Evolutionary conservation across 441 rosid species (phyloP), one percentile per base, ranked within the genome.

Genomic region (Pelargonium citronellum): DNA sequence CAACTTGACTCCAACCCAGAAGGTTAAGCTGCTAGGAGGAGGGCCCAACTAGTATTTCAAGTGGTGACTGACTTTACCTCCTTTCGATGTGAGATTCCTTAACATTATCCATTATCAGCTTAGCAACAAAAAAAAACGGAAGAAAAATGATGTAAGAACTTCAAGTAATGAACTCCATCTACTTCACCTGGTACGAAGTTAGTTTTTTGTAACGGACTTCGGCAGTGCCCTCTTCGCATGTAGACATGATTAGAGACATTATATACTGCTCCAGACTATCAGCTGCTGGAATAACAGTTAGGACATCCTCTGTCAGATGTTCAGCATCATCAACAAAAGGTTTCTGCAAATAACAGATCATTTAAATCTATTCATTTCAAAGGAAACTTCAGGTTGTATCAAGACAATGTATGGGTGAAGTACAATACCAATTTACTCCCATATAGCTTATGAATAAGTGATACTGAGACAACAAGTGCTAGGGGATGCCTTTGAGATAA

Each of bases 261-360:
- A 92, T 85, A 81, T 79, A 86, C 79, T 82, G 95, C 87, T 95
- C 99, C 77, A 95, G 96, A 80, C 84, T 83, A 86, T 92, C 93
- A 62, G 99, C 98, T 72, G 83, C 86, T 2, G 98, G 99, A 73
- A 92, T 91, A 64, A 95, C 99, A 80, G 96, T 88, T 71, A 85
- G 91, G 15, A 85, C 91, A 77, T 90, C 99, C 82, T 95, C 99
- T 3, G 97, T 92, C 80, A 95, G 82, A 75, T 92, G 95, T 77
- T 95, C 97, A 67, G 88, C 88, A 72, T 83, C 81, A 80, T 92
- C 96, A 75, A 87, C 87, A 81, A 95, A 95, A 67, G 99, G 98
- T 89, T 88, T 95, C 99, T 95, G 90, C 76, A 81, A 71, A 81
- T 37, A 72, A 66, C 72, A 78, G 68, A 74, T 66, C 67, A 68